Evolutionary conservation across 1,139 yeast species (phyloP).

Genomic region (Yamadazyma triangularis): DNA sequence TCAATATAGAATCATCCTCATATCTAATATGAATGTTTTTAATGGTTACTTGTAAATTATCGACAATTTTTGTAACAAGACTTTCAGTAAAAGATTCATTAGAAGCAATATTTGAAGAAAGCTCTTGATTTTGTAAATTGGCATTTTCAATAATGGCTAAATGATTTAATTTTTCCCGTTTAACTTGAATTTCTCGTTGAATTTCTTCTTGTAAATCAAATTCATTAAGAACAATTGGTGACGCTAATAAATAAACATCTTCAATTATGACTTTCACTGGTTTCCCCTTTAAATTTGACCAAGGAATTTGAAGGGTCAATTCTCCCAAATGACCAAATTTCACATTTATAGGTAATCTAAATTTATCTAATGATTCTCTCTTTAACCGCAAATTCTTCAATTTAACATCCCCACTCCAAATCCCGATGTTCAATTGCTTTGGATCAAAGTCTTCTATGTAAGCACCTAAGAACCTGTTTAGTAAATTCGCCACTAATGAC

Average conservation of each 20-base stretch:
- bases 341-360: slow-evolving; percentile 85
- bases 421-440: slow-evolving; percentile 88
- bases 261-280: slow-evolving; percentile 91
- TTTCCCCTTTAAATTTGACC: slow-evolving; percentile 90
- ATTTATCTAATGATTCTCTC: slow-evolving; percentile 78
- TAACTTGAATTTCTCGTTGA: slow-evolving; percentile 59
- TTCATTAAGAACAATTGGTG: slow-evolving; percentile 54
- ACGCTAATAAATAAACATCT: slow-evolving; percentile 78
- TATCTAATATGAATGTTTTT: slow-evolving; percentile 88
- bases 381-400: slow-evolving; percentile 71
- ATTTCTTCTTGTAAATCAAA: slow-evolving; percentile 66
- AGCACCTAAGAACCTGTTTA: slow-evolving; percentile 55
- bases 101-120: slow-evolving; percentile 42
- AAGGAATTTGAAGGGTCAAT: slow-evolving; percentile 86
- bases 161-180: slow-evolving; percentile 62
- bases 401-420: slow-evolving; percentile 97
- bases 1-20: slow-evolving; percentile 70
- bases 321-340: slow-evolving; percentile 89
- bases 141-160: slow-evolving; percentile 57
- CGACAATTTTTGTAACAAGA: slow-evolving; percentile 82
- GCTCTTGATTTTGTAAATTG: slow-evolving; percentile 32
- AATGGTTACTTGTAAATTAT: slow-evolving; percentile 89
- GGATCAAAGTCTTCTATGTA: slow-evolving; percentile 96
- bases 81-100: slow-evolving; percentile 86
- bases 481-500: slow-evolving; percentile 50